phyloP scores from a whole-genome alignment of 352 stramenopile species.

The Globisporangium camurandrum region DNA sequence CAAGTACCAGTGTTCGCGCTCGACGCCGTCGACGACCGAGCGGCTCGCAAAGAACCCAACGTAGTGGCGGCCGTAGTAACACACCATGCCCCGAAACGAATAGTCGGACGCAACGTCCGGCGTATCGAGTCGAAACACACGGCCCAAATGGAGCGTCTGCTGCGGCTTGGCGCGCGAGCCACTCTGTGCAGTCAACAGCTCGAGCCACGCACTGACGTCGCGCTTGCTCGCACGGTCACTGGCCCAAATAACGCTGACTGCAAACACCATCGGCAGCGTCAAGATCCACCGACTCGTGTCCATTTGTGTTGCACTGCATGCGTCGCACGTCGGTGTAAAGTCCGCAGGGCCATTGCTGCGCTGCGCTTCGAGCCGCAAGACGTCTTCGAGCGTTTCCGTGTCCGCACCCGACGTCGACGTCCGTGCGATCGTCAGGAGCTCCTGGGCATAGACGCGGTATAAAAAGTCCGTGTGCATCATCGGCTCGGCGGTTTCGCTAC shows the following conservation, averaged over 20 bases:
- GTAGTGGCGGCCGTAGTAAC: slow-evolving; percentile 82
- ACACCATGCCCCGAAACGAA: slow-evolving; percentile 73
- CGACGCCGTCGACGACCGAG: slow-evolving; percentile 40
- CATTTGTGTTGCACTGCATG: slow-evolving; percentile 39
- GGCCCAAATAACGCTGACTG: slow-evolving; percentile 78
- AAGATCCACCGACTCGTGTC: slow-evolving; percentile 63
- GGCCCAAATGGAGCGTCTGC: slow-evolving; percentile 52
- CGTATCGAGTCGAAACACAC: slow-evolving; percentile 61
- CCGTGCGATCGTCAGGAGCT: slow-evolving; percentile 30
- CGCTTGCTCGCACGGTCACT: slow-evolving; percentile 55
- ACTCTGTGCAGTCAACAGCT: slow-evolving; percentile 52
- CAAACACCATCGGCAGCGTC: slow-evolving; percentile 80
- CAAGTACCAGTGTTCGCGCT: slow-evolving; percentile 61
- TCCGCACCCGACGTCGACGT: too few species aligned
- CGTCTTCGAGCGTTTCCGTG: slow-evolving; percentile 54
- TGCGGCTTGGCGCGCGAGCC: neutral
- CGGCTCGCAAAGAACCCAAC: slow-evolving; percentile 80
- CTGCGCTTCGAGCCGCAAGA: slow-evolving; percentile 48
- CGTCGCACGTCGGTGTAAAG: slow-evolving; percentile 28
- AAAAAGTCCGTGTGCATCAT: slow-evolving; percentile 83
- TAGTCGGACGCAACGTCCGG: slow-evolving; percentile 35
- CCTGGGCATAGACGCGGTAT: slow-evolving; percentile 75
- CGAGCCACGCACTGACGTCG: slow-evolving; percentile 67
- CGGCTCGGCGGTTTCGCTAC: slow-evolving; percentile 57
- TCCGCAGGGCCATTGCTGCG: slow-evolving; percentile 2